Evolutionary conservation across 139 green algal species (phyloP), one percentile per base, ranked within the genome.

Genomic region (Marvania coccoides): DNA sequence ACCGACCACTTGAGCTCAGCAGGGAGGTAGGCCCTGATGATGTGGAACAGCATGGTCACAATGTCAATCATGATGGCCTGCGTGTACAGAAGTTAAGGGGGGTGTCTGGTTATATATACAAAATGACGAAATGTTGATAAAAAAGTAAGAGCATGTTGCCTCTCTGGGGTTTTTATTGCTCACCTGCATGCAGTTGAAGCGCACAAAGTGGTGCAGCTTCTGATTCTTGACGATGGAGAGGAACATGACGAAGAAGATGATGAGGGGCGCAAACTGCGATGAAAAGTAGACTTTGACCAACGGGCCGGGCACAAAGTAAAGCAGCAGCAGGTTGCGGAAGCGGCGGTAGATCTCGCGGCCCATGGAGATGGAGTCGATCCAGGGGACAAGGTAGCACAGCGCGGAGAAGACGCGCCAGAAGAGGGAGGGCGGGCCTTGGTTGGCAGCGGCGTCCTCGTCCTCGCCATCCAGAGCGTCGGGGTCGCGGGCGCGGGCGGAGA

Each of bases 201-300:
- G 78, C 26, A 90, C 77, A 65, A 91, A 91, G 73, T 91, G 85
- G 58, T 79, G 78, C 19, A 91, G 69, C 68, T 81, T 85, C 13
- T 69, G 85, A 78, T 91, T 91, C 61, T 84, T 85, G 14, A 91
- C 81, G 23, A 91, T 72, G 2, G 75, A 69, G 30, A 89, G 72
- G 66, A 87, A 91, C 48, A 90, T 69, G 28, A 88, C 56, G 71
- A 91, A 91, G 74, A 91, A 91, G 48, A 89, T 68, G 34, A 90
- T 76, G 33, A 91, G 72, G 24, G 85, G 85, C n/a, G 76, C 68
- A 65, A 89, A 88, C 54, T 86, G 79, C 48, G 56, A 78, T 73
- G 53, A 68, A 69, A 79, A 86, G 71, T 89, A 91, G 47, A 85
- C 69, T 8, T 71, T 42, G 39, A 70, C 57, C 29, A 86, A 63